Evolutionary conservation across 73 alveolate species (phyloP).

Genomic region (Stentor coeruleus): DNA sequence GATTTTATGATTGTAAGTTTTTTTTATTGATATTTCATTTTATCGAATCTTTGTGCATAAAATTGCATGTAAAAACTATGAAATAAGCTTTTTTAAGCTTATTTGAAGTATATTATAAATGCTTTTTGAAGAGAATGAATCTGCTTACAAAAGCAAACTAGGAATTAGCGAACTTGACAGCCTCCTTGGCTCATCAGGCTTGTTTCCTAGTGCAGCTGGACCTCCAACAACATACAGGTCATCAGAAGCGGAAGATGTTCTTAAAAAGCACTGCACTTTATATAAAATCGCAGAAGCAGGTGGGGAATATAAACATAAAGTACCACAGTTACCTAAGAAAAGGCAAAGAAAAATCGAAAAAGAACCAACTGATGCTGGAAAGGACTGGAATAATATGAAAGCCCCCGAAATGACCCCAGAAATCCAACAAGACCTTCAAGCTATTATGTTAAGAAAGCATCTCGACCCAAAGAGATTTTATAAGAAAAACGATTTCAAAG

Average conservation of each 20-base stretch:
- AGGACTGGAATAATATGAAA: slow-evolving; percentile 55
- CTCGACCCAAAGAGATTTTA: slow-evolving; percentile 55
- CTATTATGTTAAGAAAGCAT: slow-evolving; percentile 48
- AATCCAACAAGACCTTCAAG: slow-evolving; percentile 47
- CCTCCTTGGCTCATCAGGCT: neutral
- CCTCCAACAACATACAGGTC: neutral
- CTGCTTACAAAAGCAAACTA: neutral
- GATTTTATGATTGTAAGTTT: too few relatives aligned
- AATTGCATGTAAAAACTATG: too few relatives aligned
- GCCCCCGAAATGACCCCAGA: slow-evolving; percentile 58
- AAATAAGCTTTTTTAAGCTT: too few relatives aligned
- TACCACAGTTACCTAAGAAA: slow-evolving; percentile 29
- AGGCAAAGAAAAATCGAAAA: slow-evolving; percentile 9
- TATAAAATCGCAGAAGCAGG: slow-evolving; percentile 7
- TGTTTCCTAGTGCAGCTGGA: slow-evolving; percentile 16
- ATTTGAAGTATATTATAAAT: too few relatives aligned
- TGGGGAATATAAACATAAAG: slow-evolving; percentile 13
- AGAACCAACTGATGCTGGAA: slow-evolving; percentile 38
- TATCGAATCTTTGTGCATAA: too few relatives aligned
- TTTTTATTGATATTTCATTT: too few relatives aligned
- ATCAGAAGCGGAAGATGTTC: slow-evolving; percentile 13
- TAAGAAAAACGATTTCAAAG: slow-evolving; percentile 43
- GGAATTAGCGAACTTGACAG: slow-evolving; percentile 12
- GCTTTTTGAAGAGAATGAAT: slow-evolving; percentile 3
- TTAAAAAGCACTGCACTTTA: neutral